Base-by-base conservation (phyloP, 441 rosid genomes). In the Pelargonium australe region DNA sequence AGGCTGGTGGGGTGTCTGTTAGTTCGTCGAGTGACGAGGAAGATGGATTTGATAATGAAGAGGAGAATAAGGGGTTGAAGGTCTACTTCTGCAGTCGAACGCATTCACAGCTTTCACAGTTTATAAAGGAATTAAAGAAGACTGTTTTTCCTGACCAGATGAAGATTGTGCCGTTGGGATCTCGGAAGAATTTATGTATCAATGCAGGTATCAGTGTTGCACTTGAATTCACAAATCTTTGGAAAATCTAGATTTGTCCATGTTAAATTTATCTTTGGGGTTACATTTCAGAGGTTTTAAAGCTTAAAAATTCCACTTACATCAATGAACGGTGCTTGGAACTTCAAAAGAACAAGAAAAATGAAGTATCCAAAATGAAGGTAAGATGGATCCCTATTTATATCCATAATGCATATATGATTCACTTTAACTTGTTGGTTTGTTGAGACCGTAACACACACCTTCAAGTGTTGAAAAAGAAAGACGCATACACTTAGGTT, bases 71-170 rank as follows among this genome's bases (percentile, higher is more conserved):
- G 76, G 72, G 68, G 16, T 69, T 81, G 76, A 88, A 85, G 83
- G 80, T 94, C 68, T 94, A 83, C 80, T 91, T 89, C 67, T 91
- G 99, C 72, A 94, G 99, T 75, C 82, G 97, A 72, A 94, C 97
- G 1, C 96, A 91, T 81, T 91, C 99, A 7, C 96, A 94, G 82
- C 95, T 94, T 62, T 87, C 95, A 0, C 97, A 94, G 78, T 94
- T 94, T 65, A 70, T 94, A 60, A 86, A 85, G 79, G 97, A 94
- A 82, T 78, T 94, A 68, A 85, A 84, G 34, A 94, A 88, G 82
- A 94, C 96, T 65, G 64, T 47, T 45, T 94, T 91, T 80, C 74
- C 83, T 31, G 47, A 73, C 31, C 74, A 80, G 64, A 74, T 88
- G 71, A 86, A 70, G 28, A 87, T 81, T 76, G 94, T 89, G 3